These are phyloP conservation scores for Auriscalpium microsporum DNA, from an alignment of 768 basidiomycete genomes.

Conservation along the genomic window DNA sequence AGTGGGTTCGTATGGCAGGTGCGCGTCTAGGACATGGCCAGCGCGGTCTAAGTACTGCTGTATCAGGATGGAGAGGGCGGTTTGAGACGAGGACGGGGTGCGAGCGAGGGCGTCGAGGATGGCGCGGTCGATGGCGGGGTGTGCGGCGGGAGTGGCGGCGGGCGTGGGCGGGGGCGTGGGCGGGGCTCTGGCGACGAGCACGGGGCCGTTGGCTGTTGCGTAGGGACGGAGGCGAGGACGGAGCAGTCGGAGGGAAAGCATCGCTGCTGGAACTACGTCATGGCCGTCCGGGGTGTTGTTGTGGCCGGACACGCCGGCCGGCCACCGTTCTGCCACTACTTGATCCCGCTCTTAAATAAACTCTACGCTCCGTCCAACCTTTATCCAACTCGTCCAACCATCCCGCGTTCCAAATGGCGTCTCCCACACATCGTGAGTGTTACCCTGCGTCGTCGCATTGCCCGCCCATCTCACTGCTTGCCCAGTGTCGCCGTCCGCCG, in stretches of 20 bases:
- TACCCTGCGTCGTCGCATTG: too few relatives aligned
- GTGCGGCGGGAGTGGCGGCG: too few relatives aligned
- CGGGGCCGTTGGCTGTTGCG: not conserved
- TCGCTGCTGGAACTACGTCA: not conserved
- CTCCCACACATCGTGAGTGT: conserved; percentile 1
- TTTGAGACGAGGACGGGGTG: not conserved
- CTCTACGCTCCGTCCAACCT: not conserved
- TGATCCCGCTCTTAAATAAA: not conserved
- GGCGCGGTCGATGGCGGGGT: conserved; percentile 1
- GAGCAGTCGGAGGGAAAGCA: not conserved
- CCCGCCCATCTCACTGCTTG: not conserved
- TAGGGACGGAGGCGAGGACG: not conserved
- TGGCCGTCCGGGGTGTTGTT: not conserved
- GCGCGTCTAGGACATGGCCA: conserved; percentile 32
- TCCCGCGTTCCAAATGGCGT: conserved; percentile 5
- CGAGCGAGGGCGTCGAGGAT: conserved; percentile 6
- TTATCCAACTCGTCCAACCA: not conserved
- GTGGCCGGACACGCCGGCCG: not conserved
- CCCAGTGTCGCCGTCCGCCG: conserved; percentile 10
- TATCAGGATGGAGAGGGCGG: conserved; percentile 26
- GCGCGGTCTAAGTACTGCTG: conserved; percentile 35
- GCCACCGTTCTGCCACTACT: not conserved
- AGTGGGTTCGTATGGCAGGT: conserved; percentile 45
- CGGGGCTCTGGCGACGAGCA: not conserved
- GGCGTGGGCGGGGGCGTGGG: not conserved